A percentile compares a stretch with the other conserved stretches of the same genome.
phyloP scores from a whole-genome alignment of 2,329 filamentous ascomycete species.

The Monilinia fructigena region DNA sequence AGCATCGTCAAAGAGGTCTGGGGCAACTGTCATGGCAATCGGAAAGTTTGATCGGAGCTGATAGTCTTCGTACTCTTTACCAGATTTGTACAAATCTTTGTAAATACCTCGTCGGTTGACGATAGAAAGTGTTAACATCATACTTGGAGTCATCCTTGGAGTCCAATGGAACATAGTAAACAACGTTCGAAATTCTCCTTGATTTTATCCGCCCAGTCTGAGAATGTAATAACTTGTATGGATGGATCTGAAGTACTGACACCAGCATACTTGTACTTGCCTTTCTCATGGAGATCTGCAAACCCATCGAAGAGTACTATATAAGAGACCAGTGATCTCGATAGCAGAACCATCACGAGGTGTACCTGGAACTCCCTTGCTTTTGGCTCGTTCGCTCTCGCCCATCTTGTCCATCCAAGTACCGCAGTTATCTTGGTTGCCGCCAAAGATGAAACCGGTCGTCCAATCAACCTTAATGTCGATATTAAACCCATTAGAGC shows the following conservation, averaged over 20 bases:
- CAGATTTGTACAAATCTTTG: slow-evolving; percentile 92
- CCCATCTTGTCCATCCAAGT: slow-evolving; percentile 99
- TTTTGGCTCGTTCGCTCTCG: slow-evolving; percentile 87
- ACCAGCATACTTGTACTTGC: slow-evolving; percentile 69
- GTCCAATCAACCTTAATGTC: slow-evolving; percentile 89
- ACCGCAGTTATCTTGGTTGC: slow-evolving; percentile 91
- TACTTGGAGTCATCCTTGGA: slow-evolving; percentile 70
- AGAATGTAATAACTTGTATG: slow-evolving; percentile 61
- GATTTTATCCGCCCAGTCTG: slow-evolving; percentile 76
- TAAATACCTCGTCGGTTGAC: slow-evolving; percentile 94
- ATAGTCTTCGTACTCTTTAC: slow-evolving; percentile 97
- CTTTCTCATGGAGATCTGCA: slow-evolving; percentile 61
- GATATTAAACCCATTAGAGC: slow-evolving; percentile 85
- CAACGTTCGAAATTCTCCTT: slow-evolving; percentile 86
- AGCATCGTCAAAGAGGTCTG: slow-evolving; percentile 75
- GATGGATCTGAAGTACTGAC: slow-evolving; percentile 62
- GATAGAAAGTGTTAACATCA: slow-evolving; percentile 72
- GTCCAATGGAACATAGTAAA: slow-evolving; percentile 81
- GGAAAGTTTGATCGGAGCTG: slow-evolving; percentile 92
- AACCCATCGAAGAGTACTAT: slow-evolving; percentile 85
- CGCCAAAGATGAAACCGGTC: slow-evolving; percentile 88
- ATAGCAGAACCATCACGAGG: slow-evolving; percentile 92
- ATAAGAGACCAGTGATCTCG: slow-evolving; percentile 90
- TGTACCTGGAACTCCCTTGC: slow-evolving; percentile 92
- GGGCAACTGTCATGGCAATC: slow-evolving; percentile 92